A percentile compares a stretch with the other conserved stretches of the same genome.
Conservation (phyloP, 495 filamentous ascomycete genomes). For the Aspergillus conjunctus region DNA sequence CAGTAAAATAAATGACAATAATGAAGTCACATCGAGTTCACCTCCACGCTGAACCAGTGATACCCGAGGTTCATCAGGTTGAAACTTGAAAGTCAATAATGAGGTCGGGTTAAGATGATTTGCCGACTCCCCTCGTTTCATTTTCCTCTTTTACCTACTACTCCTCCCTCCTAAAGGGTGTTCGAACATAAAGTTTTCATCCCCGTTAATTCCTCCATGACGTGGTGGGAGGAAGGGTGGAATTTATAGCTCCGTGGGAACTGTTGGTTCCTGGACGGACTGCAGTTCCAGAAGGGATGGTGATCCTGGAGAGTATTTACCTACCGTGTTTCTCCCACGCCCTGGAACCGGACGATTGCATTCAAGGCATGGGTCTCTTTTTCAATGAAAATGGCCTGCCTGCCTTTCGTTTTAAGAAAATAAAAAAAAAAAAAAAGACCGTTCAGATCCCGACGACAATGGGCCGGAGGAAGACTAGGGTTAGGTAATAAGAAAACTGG, state of each 20-base stretch:
- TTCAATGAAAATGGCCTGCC: background rate
- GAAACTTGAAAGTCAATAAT: background rate
- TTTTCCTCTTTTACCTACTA: background rate
- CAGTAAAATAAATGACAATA: slow-evolving; percentile 5
- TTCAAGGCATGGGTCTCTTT: background rate
- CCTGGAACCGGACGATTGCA: background rate
- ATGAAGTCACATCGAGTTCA: background rate
- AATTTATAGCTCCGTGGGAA: background rate
- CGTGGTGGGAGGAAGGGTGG: background rate
- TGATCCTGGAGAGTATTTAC: background rate
- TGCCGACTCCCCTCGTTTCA: slow-evolving; percentile 14
- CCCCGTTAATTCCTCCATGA: too few species aligned
- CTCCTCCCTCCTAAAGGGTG: background rate
- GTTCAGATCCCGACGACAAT: slow-evolving; percentile 13
- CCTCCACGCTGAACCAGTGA: slow-evolving; percentile 1
- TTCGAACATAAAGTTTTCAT: background rate
- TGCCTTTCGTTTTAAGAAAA: background rate
- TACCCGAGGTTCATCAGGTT: slow-evolving; percentile 24
- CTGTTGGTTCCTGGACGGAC: background rate
- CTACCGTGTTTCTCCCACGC: background rate
- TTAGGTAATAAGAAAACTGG: slow-evolving; percentile 28
- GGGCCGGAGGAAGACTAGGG: slow-evolving; percentile 5
- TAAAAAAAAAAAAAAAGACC: background rate
- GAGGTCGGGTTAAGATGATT: slow-evolving; percentile 15
- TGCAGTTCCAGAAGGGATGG: background rate